phyloP scores from a whole-genome alignment of 192 early-diverging fungal species.

The Rhizophagus clarus region DNA sequence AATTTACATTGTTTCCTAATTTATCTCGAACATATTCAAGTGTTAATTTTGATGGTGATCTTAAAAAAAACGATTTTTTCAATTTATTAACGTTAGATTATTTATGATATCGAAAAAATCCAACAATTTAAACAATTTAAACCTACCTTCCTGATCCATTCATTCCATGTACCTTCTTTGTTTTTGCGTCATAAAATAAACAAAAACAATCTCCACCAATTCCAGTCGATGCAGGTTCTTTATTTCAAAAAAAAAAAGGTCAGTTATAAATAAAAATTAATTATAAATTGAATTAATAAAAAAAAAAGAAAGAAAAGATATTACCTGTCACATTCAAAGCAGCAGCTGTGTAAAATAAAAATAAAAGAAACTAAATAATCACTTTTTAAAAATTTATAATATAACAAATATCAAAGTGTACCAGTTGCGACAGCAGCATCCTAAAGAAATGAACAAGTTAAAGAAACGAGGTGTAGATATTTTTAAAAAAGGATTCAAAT shows the following conservation, averaged over 20 bases:
- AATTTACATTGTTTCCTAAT: conserved; percentile 32
- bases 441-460: conserved; percentile 13
- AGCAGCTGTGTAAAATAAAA: conserved; percentile 49
- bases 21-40: conserved; percentile 46
- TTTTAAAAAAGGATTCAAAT: not conserved
- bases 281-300: not conserved
- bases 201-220: conserved; percentile 83
- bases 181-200: conserved; percentile 70
- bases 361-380: conserved; percentile 14
- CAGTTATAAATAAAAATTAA: conserved; percentile 34
- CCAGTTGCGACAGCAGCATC: conserved; percentile 66
- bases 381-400: not conserved
- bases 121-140: too few relatives aligned
- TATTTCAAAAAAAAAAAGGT: conserved; percentile 43
- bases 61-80: not conserved
- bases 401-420: conserved; percentile 4
- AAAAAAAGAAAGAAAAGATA: not conserved
- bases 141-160: conserved; percentile 64
- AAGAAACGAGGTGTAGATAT: not conserved
- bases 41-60: conserved; percentile 57
- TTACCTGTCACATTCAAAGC: conserved; percentile 68
- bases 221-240: conserved; percentile 72
- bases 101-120: too few relatives aligned
- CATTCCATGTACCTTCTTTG: conserved; percentile 53
- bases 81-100: too few relatives aligned